Base-by-base conservation (phyloP, 371 early-diverging fungal species). In the Syncephalastrum racemosum region DNA sequence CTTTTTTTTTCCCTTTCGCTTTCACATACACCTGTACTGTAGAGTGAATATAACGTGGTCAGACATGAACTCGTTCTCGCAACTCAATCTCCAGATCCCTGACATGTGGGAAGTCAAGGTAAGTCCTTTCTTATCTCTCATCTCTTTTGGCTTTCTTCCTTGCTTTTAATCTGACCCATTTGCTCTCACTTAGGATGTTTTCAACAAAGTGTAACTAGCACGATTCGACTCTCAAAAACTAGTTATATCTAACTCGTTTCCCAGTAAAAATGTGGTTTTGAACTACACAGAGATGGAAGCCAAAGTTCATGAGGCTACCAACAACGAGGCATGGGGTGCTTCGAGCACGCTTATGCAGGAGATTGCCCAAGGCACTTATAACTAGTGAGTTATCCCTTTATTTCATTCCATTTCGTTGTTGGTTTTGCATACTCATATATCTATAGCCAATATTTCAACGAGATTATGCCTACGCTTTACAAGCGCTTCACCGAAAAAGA, bases 381-480 rank as follows among this genome's bases (percentile, higher is more conserved):
- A 87, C 76, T 87, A 86, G 90, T 90, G 84, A 67, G 84, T 44
- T n/a, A 23, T 7, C 36, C 25, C 36, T 7, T 10, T 12, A 8
- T 8, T 8, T 2, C 10, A 19, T 19, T 36, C 8, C 4, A 22
- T 31, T 10, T 31, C 10, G 46, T 20, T n/a, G 10, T 16, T 40
- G 14, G n/a, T 41, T 23, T 42, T 16, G 19, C 16, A 4, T 24
- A 39, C 42, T 3, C 4, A 23, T 10, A 5, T 49, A 31, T 55
- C 52, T 31, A 14, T 62, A 92, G 94, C 62, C 86, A 89, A 73
- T 80, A 90, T 58, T 94, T 95, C 65, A 90, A 89, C 60, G 96
- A 96, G 66, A 91, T 97, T 55, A 95, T 98, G 95, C 84, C 92
- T 1, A 88, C 89, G 16, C 86, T 97, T 25, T 95, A 90, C 71